Evolutionary conservation across 208 protist species (phyloP), one percentile per base, ranked within the genome.

Genomic region (Strigomonas oncopelti): DNA sequence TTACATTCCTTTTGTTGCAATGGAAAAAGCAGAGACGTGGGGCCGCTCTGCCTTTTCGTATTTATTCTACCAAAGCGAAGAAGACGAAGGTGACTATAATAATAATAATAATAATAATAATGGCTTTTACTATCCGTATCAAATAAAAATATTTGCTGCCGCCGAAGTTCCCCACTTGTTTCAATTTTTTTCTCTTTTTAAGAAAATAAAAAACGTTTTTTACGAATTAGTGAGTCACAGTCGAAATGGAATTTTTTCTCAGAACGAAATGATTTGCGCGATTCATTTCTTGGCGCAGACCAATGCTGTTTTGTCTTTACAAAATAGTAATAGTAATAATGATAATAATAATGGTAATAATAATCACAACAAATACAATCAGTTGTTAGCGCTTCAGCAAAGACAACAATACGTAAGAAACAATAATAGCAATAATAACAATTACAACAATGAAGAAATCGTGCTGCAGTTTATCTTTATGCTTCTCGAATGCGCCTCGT

Each of bases 331-430:
- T 55, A 5, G 18, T 22, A 55, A n/a, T 55, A 55, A 55, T 55
- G 11, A 18, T 29, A 61, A 61, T 61, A 61, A 61, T 61, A 61
- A 61, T 42, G 18, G 5, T 61, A 61, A 61, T 38, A 42, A 42
- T 61, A 61, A 61, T 42, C 4, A 42, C 11, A 42, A 11, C 11
- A 42, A 42, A 11, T 42, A 42, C 11, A 42, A 42, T 42, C 34
- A 42, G 34, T 11, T 42, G 11, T 42, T 42, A 11, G 34, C 34
- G 11, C 4, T 42, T 42, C 34, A 42, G 34, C 34, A 14, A 4
- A 4, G 34, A 42, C 34, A 42, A 14, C 34, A 4, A 42, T 14
- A 42, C 34, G 11, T 4, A 11, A 42, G 11, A 4, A 42, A 42
- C 34, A 42, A 4, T 4, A 42, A 4, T 4, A 42, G 34, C 11